Percentiles rank a stretch among this genome's conserved stretches.
phyloP scores from a whole-genome alignment of 1,139 yeast species.

The Suhomyces coccinellae region DNA sequence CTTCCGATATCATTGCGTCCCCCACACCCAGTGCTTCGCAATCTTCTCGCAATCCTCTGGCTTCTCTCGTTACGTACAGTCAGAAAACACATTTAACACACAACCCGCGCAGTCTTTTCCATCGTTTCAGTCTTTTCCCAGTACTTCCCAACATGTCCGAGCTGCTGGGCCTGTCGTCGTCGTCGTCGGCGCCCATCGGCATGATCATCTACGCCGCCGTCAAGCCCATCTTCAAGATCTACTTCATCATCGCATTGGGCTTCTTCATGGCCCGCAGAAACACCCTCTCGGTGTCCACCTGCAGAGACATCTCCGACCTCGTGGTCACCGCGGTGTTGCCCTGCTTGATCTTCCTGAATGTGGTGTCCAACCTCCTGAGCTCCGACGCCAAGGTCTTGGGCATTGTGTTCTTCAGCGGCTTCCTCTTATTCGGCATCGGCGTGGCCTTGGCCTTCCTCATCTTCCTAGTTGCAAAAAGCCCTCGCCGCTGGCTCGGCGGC shows the following conservation, averaged over 20 bases:
- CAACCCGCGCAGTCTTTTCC: neutral
- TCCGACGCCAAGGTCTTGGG: slow-evolving; percentile 76
- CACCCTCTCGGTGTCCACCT: slow-evolving; percentile 70
- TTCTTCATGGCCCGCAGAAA: slow-evolving; percentile 64
- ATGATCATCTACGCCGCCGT: slow-evolving; percentile 75
- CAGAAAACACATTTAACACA: neutral
- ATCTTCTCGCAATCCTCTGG: neutral
- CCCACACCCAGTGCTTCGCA: neutral
- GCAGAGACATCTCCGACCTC: slow-evolving; percentile 70
- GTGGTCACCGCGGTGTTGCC: slow-evolving; percentile 76
- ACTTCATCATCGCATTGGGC: slow-evolving; percentile 72
- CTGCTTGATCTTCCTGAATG: slow-evolving; percentile 73
- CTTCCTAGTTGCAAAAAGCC: slow-evolving; percentile 47
- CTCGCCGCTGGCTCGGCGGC: slow-evolving; percentile 81
- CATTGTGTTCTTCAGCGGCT: slow-evolving; percentile 59
- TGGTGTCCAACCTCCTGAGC: slow-evolving; percentile 68
- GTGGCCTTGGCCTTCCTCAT: slow-evolving; percentile 36
- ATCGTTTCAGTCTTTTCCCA: neutral
- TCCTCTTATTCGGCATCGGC: slow-evolving; percentile 44
- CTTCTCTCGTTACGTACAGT: too few relatives aligned
- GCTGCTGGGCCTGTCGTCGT: slow-evolving; percentile 4
- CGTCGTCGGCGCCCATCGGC: slow-evolving; percentile 50
- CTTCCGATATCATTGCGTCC: neutral
- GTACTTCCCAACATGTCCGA: too few relatives aligned
- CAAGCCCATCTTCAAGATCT: slow-evolving; percentile 86